Conservation (phyloP, 75 land plant genomes). For the Selaginella tamariscina region DNA sequence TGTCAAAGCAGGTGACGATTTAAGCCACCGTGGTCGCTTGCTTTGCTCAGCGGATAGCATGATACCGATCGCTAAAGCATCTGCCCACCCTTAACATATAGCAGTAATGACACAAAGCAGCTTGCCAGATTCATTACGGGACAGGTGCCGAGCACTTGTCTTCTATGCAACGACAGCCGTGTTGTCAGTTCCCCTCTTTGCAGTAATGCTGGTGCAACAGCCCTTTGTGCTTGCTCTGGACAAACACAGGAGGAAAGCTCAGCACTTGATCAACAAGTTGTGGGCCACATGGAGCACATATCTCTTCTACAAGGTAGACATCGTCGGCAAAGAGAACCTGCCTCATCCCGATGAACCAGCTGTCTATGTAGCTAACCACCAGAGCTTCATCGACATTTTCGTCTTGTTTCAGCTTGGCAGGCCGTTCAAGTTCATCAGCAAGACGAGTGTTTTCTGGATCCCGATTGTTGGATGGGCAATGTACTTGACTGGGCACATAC, state of each 20-base stretch:
- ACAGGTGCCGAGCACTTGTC: slow-evolving; percentile 54
- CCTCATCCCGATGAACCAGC: slow-evolving; percentile 62
- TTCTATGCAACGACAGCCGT: slow-evolving; percentile 59
- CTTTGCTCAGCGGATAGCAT: no score
- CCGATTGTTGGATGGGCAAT: slow-evolving; percentile 97
- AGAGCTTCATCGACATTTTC: slow-evolving; percentile 87
- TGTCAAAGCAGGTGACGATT: no score
- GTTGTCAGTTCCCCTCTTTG: slow-evolving; percentile 47
- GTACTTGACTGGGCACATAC: slow-evolving; percentile 76
- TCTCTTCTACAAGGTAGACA: slow-evolving; percentile 50
- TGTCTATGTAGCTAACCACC: slow-evolving; percentile 93
- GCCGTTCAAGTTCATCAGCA: slow-evolving; percentile 95
- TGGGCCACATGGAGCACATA: slow-evolving; percentile 66
- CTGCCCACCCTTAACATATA: no score
- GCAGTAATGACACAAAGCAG: no score
- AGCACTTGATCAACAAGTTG: slow-evolving; percentile 61
- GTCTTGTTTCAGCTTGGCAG: slow-evolving; percentile 71
- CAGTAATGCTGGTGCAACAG: slow-evolving; percentile 61
- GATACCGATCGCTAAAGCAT: no score
- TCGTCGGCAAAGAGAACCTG: slow-evolving; percentile 76
- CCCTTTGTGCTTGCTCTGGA: slow-evolving; percentile 79
- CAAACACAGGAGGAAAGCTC: slow-evolving; percentile 50
- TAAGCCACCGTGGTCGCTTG: no score
- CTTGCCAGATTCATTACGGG: no score
- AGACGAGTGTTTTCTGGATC: slow-evolving; percentile 65